These are phyloP conservation scores for Fallopia convolvulus DNA, from an alignment of 148 eudicot genomes.

Conservation along the genomic window DNA sequence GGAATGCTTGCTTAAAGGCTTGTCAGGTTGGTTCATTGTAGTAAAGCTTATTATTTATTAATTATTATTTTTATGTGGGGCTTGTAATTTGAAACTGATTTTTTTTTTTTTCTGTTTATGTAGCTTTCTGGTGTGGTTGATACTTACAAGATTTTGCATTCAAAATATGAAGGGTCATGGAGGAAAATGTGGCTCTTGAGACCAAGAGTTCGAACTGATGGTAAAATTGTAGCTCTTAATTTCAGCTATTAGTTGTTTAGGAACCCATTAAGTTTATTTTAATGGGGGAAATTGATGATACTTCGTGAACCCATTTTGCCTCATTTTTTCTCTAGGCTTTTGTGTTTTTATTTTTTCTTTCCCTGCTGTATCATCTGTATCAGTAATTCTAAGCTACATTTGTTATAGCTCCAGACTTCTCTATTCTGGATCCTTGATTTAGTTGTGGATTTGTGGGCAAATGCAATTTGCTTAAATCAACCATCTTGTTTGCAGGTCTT, in stretches of 20 bases:
- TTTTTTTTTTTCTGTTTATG: slow-evolving; percentile 8
- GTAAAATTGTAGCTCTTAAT: slow-evolving; percentile 24
- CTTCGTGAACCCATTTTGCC: not conserved
- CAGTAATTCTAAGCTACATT: not conserved
- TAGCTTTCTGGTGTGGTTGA: slow-evolving; percentile 65
- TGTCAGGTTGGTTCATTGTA: slow-evolving; percentile 58
- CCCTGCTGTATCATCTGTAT: not conserved
- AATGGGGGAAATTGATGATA: not conserved
- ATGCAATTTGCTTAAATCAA: not conserved
- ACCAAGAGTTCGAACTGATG: slow-evolving; percentile 85
- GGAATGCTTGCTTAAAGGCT: slow-evolving; percentile 81
- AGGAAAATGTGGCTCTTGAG: slow-evolving; percentile 94
- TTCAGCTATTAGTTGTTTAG: not conserved
- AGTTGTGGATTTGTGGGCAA: not conserved
- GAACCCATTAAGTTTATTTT: not conserved
- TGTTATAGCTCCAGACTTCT: not conserved
- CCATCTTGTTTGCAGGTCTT: slow-evolving; percentile 39
- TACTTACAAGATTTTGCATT: slow-evolving; percentile 69
- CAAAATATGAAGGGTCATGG: slow-evolving; percentile 87
- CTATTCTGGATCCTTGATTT: not conserved
- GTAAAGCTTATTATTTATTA: not conserved
- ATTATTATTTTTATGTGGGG: not conserved
- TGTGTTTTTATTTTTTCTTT: no score
- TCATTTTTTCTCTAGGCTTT: not conserved
- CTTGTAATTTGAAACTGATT: not conserved